A percentile compares a stretch with the other conserved stretches of the same genome.
Evolutionary conservation across 345 rosid genomes (phyloP).

Genomic region (Moricandia arvensis): DNA sequence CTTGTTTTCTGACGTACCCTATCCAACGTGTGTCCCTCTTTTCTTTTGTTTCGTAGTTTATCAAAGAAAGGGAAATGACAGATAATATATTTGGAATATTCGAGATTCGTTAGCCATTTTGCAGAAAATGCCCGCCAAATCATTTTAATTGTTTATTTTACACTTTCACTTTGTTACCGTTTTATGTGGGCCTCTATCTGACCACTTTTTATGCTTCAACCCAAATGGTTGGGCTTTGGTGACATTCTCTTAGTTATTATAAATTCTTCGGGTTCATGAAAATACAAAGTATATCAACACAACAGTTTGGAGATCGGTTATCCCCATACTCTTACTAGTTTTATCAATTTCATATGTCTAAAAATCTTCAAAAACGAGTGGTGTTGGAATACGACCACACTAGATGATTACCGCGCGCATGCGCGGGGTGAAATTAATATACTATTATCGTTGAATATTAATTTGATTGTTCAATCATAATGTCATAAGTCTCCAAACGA

Average conservation of each 20-base stretch:
- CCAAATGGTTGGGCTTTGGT: background rate
- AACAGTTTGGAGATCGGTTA: background rate
- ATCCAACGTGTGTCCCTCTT: background rate
- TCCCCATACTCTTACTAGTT: background rate
- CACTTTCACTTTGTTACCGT: background rate
- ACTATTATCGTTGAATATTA: too few species aligned
- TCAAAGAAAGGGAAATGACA: conserved; percentile 16
- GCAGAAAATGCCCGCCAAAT: background rate
- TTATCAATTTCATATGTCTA: background rate
- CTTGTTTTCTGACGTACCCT: conserved; percentile 1
- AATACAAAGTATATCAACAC: background rate
- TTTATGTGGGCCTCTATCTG: conserved; percentile 8
- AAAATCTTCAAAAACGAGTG: background rate
- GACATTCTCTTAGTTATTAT: background rate
- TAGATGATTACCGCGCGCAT: too few species aligned
- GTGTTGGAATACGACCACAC: background rate
- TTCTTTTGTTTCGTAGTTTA: background rate
- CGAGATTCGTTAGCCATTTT: conserved; percentile 30
- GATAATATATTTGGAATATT: conserved; percentile 18
- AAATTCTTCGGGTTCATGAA: background rate
- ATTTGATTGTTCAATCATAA: too few species aligned
- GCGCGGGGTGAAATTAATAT: too few species aligned
- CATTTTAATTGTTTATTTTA: conserved; percentile 2
- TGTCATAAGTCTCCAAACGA: too few species aligned
- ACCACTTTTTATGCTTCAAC: background rate